Conservation (phyloP, 129 eudicot species). For the Saussurea involucrata region DNA sequence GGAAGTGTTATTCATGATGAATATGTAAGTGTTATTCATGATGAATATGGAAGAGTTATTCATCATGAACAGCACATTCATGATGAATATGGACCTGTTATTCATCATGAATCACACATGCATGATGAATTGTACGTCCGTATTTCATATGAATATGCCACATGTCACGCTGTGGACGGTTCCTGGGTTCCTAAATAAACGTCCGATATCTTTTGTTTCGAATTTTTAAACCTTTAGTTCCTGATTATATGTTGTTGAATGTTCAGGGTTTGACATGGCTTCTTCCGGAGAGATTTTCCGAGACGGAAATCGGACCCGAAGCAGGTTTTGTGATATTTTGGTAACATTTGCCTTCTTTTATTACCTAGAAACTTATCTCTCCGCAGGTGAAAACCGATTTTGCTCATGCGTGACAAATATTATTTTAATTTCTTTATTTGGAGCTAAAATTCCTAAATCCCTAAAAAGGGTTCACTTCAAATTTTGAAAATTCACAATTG, state of each 20-base stretch:
- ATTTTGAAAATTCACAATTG: background rate
- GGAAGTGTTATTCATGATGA: no score
- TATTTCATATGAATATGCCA: no score
- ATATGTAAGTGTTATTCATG: no score
- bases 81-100: no score
- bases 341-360: slow-evolving; percentile 68
- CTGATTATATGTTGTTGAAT: background rate
- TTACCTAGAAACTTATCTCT: slow-evolving; percentile 16
- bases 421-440: background rate
- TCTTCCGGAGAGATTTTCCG: slow-evolving; percentile 96
- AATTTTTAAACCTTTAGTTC: background rate
- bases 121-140: no score
- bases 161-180: background rate
- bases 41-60: no score
- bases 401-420: background rate
- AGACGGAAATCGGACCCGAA: slow-evolving; percentile 94
- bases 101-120: no score
- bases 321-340: slow-evolving; percentile 99
- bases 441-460: background rate
- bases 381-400: background rate
- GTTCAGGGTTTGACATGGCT: slow-evolving; percentile 97
- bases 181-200: background rate
- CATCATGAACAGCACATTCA: no score
- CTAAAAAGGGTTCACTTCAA: background rate
- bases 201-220: background rate